A percentile compares a stretch with the other conserved stretches of the same genome.
These are phyloP conservation scores for Podospora australis DNA, from an alignment of 495 filamentous ascomycete genomes.

Conservation along the genomic window DNA sequence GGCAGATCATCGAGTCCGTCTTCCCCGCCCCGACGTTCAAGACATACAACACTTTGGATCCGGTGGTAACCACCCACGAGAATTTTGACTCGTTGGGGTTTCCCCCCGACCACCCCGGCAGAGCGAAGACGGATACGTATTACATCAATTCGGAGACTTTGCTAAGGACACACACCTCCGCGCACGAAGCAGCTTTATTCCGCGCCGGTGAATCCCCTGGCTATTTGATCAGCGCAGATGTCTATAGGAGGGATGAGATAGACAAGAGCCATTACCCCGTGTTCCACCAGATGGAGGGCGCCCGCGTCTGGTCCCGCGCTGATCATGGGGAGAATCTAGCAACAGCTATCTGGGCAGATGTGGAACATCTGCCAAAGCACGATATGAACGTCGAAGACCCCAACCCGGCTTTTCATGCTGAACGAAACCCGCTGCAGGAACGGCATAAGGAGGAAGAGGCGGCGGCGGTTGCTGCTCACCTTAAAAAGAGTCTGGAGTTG, in stretches of 20 bases:
- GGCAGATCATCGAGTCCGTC: constrained; percentile 82
- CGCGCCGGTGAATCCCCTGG: constrained; percentile 64
- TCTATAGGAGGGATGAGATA: constrained; percentile 91
- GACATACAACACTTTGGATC: constrained; percentile 68
- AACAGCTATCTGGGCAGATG: constrained; percentile 57
- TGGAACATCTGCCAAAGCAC: constrained; percentile 63
- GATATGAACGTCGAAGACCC: constrained; percentile 73
- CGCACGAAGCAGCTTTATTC: constrained; percentile 88
- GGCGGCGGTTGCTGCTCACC: constrained; percentile 74
- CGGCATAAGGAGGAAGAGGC: constrained; percentile 70
- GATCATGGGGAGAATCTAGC: constrained; percentile 54
- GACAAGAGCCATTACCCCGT: constrained; percentile 92
- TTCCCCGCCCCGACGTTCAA: constrained; percentile 70
- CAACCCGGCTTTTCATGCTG: constrained; percentile 69
- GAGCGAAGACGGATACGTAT: constrained; percentile 86
- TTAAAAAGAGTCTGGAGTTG: constrained; percentile 83
- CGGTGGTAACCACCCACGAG: constrained; percentile 76
- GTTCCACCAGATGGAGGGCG: constrained; percentile 99
- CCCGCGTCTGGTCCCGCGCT: constrained; percentile 78
- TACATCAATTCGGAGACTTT: constrained; percentile 83
- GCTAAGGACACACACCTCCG: constrained; percentile 86
- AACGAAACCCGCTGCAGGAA: constrained; percentile 77
- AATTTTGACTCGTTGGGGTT: constrained; percentile 98
- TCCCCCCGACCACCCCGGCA: constrained; percentile 80
- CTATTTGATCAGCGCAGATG: constrained; percentile 89